Evolutionary conservation across 2,329 filamentous ascomycete species (phyloP), one percentile per base, ranked within the genome.

Genomic region (Bipolaris oryzae): DNA sequence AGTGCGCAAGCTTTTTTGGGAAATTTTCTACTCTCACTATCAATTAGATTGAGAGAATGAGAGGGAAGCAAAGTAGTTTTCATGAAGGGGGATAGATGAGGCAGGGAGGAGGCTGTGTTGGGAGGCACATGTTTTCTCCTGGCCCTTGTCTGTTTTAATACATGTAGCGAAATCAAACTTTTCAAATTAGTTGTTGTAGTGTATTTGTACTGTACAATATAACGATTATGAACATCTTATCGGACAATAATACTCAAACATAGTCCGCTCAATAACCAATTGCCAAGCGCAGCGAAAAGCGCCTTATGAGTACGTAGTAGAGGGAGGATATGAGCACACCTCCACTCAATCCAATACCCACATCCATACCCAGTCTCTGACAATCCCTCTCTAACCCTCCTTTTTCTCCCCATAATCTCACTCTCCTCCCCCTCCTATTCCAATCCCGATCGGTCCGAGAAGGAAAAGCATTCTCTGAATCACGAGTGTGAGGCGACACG

Each of bases 61-160:
- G 28, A 33, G 15, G 16, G 45, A 35, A 46, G 7, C 34, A 54
- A 21, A 50, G 33, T 50, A 43, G 46, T 38, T 47, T 31, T 31
- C 45, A 50, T 50, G 20, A 18, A 35, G 35, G 18, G 35, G 35
- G 41, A 44, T 38, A 38, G 21, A 35, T n/a, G 18, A 49, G 25
- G 49, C 41, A 20, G 51, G 46, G 46, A 53, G 38, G 21, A 35
- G 47, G 20, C 18, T 28, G 37, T 63, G 49, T 63, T 63, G 61
- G 61, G 61, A 63, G 61, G 61, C 49, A 63, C 55, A 41, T 50
- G 16, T 18, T 37, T 53, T 50, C n/a, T 51, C 41, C 11, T 25
- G 15, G 18, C 34, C 10, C 38, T 35, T 35, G 34, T 37, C 18
- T 51, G 25, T 41, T 21, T 52, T n/a, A 16, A 37, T 31, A 41